Conservation (phyloP, 495 filamentous ascomycete species). For the Xylaria telfairii region DNA sequence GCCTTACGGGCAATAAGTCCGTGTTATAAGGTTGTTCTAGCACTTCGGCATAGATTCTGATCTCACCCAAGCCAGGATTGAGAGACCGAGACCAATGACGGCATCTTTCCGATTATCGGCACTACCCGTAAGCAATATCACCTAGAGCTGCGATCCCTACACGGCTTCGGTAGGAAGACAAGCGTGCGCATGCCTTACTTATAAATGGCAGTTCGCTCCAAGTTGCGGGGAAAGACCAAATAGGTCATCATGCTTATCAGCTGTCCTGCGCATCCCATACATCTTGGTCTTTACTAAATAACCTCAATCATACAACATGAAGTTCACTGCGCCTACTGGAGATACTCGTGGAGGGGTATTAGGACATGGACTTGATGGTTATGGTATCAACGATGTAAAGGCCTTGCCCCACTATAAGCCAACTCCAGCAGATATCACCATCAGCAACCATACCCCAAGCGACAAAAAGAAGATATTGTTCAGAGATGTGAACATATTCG, state of each 20-base stretch:
- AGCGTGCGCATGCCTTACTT: neutral
- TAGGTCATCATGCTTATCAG: neutral
- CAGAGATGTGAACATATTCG: slow-evolving; percentile 56
- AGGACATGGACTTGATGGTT: slow-evolving; percentile 17
- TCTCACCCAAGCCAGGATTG: neutral
- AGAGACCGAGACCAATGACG: neutral
- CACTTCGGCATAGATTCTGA: slow-evolving; percentile 15
- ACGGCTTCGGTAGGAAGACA: neutral
- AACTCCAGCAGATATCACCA: slow-evolving; percentile 17
- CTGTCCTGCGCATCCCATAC: neutral
- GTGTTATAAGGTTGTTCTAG: neutral
- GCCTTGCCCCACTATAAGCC: slow-evolving; percentile 13
- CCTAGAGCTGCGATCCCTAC: neutral
- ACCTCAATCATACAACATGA: neutral
- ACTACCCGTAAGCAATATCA: neutral
- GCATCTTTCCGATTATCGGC: slow-evolving; percentile 8
- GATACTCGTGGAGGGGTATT: neutral
- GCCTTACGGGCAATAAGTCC: neutral
- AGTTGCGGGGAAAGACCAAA: neutral
- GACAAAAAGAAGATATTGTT: slow-evolving; percentile 47
- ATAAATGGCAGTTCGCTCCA: neutral
- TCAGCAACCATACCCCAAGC: slow-evolving; percentile 10
- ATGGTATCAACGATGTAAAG: slow-evolving; percentile 11
- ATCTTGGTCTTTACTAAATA: neutral
- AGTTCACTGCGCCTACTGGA: neutral